Evolutionary conservation across 805 yeast species (phyloP), one percentile per base, ranked within the genome.

Genomic region (Yarrowia sp.): DNA sequence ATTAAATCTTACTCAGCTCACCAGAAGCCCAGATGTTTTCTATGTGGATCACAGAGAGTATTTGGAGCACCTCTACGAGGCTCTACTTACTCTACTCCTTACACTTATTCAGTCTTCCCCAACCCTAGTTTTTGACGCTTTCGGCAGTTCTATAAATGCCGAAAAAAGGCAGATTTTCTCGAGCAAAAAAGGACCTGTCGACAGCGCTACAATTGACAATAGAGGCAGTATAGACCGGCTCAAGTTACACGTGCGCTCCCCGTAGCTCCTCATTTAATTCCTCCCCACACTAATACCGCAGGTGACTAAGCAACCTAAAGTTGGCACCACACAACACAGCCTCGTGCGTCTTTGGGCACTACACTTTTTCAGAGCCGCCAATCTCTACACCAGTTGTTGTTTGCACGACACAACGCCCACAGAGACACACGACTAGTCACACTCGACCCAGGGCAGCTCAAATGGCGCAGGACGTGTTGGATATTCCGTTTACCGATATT

Each of bases 401-500:
- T 51, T 49, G 40, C 43, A 51, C 59, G 59, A 51, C 59, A 26
- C 59, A 35, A 35, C 43, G 43, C 30, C 58, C 19, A 12, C 16
- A 51, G 43, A 51, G 36, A 51, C 38, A 36, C 43, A 22, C 28
- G 24, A 35, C 43, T 6, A 21, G 17, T 16, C 38, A 19, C 38
- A 48, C 26, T 30, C 54, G 54, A 48, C 38, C 17, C 54, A 17
- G 54, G n/a, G 54, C 38, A 48, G 26, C 28, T 36, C 33, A 28
- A 58, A 58, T 58, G 63, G 63, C 63, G 32, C 63, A 58, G 51
- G 63, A 58, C 51, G 51, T 58, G 49, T 43, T 58, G 49, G 63
- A 58, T 41, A 43, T 58, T 43, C 63, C 63, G 32, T 58, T 58
- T 33, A 58, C 63, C 38, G 51, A 58, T 33, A 58, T 58, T 58